Conservation (phyloP, 768 basidiomycete genomes). For the Collybiopsis confluens region DNA sequence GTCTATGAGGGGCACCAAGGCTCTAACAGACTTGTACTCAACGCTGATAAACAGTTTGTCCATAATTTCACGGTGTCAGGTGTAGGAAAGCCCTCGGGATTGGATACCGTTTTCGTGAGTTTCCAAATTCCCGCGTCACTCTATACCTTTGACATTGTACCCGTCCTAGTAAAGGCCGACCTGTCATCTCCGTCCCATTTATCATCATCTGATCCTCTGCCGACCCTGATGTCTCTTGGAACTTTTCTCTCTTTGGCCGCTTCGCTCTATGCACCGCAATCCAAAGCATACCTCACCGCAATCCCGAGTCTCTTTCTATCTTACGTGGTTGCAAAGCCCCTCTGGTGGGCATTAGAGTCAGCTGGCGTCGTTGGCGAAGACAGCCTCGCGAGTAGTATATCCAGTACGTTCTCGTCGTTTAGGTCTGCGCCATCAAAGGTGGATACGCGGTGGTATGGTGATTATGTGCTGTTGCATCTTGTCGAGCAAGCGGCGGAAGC, state of each 20-base stretch:
- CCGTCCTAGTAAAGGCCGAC: slow-evolving; percentile 49
- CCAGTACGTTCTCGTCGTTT: slow-evolving; percentile 22
- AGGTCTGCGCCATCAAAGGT: slow-evolving; percentile 28
- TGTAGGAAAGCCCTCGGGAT: slow-evolving; percentile 70
- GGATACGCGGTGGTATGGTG: slow-evolving; percentile 53
- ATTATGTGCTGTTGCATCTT: slow-evolving; percentile 64
- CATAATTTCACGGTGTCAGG: slow-evolving; percentile 62
- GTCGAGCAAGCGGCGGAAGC: slow-evolving; percentile 64
- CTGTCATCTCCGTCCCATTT: slow-evolving; percentile 33
- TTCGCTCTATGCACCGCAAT: slow-evolving; percentile 67
- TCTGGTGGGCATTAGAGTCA: slow-evolving; percentile 86
- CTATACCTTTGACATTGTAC: background rate
- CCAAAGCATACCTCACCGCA: slow-evolving; percentile 23
- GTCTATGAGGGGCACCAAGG: slow-evolving; percentile 56
- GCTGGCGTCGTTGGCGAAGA: slow-evolving; percentile 71
- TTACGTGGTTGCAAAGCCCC: slow-evolving; percentile 68
- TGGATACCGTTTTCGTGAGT: slow-evolving; percentile 74
- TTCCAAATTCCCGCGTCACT: background rate
- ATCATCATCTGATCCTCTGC: slow-evolving; percentile 6
- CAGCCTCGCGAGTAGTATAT: slow-evolving; percentile 1
- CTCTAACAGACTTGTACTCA: slow-evolving; percentile 55
- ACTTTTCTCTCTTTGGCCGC: slow-evolving; percentile 52
- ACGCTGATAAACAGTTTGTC: slow-evolving; percentile 47
- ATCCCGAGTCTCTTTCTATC: slow-evolving; percentile 66
- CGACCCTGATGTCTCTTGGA: slow-evolving; percentile 39